These are phyloP conservation scores for Aspergillus persii DNA, from an alignment of 2,329 filamentous ascomycete species.

Conservation along the genomic window DNA sequence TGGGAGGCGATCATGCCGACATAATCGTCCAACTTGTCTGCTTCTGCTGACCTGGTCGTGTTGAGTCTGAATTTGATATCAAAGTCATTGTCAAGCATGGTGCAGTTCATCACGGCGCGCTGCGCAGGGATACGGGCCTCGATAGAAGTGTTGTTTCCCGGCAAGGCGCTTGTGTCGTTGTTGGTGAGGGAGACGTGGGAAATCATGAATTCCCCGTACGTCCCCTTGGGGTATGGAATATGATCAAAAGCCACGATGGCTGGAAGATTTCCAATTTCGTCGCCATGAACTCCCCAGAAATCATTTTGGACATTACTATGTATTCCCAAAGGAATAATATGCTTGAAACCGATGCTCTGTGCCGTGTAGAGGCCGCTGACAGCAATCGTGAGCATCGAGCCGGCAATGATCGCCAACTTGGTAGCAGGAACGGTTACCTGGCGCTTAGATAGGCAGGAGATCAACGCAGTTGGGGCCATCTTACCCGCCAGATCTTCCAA, in stretches of 20 bases:
- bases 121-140: not conserved
- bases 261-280: not conserved
- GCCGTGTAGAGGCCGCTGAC: not conserved
- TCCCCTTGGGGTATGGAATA: not conserved
- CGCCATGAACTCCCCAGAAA: too few species aligned
- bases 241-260: not conserved
- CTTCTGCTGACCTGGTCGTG: too few species aligned
- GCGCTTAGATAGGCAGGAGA: not conserved
- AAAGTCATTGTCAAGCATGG: not conserved
- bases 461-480: not conserved
- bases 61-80: not conserved
- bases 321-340: not conserved
- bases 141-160: not conserved
- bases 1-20: too few species aligned
- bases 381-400: not conserved
- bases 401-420: not conserved
- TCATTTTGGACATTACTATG: too few species aligned
- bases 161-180: not conserved
- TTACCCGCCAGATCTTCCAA: not conserved
- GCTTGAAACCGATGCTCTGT: not conserved
- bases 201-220: not conserved
- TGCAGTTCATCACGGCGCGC: not conserved
- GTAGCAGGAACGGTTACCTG: not conserved
- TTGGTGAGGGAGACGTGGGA: not conserved
- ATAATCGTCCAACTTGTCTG: too few species aligned